Evolutionary conservation across 495 filamentous ascomycete genomes (phyloP).

Genomic region (Lophium mytilinum): DNA sequence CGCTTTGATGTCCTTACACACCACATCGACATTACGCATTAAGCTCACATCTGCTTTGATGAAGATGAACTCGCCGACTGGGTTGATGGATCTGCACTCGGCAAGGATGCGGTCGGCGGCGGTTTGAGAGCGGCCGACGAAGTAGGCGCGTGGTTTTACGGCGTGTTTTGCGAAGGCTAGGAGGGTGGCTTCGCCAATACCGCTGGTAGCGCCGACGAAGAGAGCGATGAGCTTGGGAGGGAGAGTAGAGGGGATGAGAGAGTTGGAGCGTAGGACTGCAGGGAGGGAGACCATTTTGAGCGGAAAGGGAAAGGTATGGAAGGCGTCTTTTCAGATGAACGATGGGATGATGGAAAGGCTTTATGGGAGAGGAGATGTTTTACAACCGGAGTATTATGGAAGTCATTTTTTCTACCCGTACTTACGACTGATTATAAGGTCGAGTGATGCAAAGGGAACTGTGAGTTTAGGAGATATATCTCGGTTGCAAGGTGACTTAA

Average conservation of each 20-base stretch:
- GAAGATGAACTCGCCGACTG: slow-evolving; percentile 46
- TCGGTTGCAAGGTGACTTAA: no score
- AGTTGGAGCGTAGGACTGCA: slow-evolving; percentile 5
- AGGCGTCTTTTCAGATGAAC: no score
- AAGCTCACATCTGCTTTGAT: slow-evolving; percentile 48
- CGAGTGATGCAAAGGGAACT: no score
- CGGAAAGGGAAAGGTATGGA: no score
- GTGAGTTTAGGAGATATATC: no score
- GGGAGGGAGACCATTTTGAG: slow-evolving; percentile 7
- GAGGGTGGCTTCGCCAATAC: slow-evolving; percentile 54
- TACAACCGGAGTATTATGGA: no score
- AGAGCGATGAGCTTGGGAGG: slow-evolving; percentile 43
- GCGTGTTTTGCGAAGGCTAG: slow-evolving; percentile 48
- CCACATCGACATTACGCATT: slow-evolving; percentile 48
- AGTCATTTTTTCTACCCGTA: no score
- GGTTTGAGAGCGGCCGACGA: slow-evolving; percentile 42
- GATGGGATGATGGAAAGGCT: no score
- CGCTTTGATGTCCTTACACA: slow-evolving; percentile 45
- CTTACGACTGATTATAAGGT: no score
- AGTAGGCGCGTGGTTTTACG: slow-evolving; percentile 40
- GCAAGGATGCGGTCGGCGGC: slow-evolving; percentile 38
- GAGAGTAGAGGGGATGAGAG: slow-evolving; percentile 30
- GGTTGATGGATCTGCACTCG: slow-evolving; percentile 43
- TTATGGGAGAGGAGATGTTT: no score
- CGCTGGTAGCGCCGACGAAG: slow-evolving; percentile 58